Conservation (phyloP, 2,329 filamentous ascomycete genomes). For the Calonectria hongkongensis region DNA sequence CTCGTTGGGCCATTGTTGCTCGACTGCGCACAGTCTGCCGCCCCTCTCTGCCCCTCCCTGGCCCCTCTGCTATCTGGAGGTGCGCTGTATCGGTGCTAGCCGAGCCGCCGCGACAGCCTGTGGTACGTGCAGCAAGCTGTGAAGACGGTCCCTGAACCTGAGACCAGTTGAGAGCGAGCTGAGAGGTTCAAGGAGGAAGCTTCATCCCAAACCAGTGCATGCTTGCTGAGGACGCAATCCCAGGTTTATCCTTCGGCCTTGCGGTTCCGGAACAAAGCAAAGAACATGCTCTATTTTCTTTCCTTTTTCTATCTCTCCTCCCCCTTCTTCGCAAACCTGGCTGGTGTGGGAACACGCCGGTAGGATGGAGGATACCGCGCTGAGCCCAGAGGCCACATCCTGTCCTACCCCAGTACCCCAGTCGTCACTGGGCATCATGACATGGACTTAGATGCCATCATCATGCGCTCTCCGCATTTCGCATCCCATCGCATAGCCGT, state of each 20-base stretch:
- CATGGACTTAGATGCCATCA: conserved; percentile 37
- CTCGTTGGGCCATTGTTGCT: conserved; percentile 21
- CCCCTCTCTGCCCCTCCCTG: background rate
- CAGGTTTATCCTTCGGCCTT: conserved; percentile 11
- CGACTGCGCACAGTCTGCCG: conserved; percentile 16
- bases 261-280: conserved; percentile 22
- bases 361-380: conserved; percentile 20
- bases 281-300: background rate
- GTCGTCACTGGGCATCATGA: conserved; percentile 16
- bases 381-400: conserved; percentile 13
- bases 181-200: conserved; percentile 5
- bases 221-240: conserved; percentile 6
- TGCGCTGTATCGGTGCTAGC: conserved; percentile 37
- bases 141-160: conserved; percentile 39
- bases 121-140: conserved; percentile 35
- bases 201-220: conserved; percentile 19
- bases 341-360: background rate
- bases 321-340: conserved; percentile 11
- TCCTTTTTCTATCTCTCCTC: background rate
- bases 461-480: conserved; percentile 37
- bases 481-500: conserved; percentile 33
- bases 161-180: conserved; percentile 28
- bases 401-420: conserved; percentile 22
- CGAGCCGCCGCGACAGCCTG: conserved; percentile 19
- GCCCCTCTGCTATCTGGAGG: conserved; percentile 7